Conservation (phyloP, 352 stramenopile species). For the Achlya hypogyna region DNA sequence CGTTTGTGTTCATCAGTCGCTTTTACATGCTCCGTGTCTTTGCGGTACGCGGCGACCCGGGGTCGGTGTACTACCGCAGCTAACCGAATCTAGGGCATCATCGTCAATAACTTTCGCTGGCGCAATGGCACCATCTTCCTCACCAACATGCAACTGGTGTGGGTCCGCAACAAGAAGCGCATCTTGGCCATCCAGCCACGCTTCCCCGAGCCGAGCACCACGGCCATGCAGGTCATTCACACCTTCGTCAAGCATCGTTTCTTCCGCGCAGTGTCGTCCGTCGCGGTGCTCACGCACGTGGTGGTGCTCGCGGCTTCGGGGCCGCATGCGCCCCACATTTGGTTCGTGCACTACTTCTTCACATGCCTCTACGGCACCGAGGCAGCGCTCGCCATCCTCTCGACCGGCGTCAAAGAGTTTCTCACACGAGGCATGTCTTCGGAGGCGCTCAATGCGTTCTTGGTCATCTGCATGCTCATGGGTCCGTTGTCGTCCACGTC, state of each 20-base stretch:
- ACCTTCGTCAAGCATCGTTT: slow-evolving; percentile 52
- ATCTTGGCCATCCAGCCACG: slow-evolving; percentile 60
- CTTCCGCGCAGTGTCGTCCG: slow-evolving; percentile 56
- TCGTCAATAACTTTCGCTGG: slow-evolving; percentile 82
- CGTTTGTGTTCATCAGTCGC: slow-evolving; percentile 64
- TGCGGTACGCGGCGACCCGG: slow-evolving; percentile 8
- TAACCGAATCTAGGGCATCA: slow-evolving; percentile 32
- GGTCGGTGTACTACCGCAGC: too few relatives aligned
- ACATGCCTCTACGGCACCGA: slow-evolving; percentile 69
- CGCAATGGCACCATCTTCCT: slow-evolving; percentile 75
- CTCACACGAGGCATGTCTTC: slow-evolving; percentile 26
- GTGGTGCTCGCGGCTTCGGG: slow-evolving; percentile 35
- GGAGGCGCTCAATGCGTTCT: slow-evolving; percentile 11
- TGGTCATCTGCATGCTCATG: slow-evolving; percentile 29
- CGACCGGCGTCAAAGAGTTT: slow-evolving; percentile 71
- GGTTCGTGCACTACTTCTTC: slow-evolving; percentile 75
- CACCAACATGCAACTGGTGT: slow-evolving; percentile 69
- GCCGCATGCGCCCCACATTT: slow-evolving; percentile 30
- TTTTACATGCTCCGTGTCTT: slow-evolving; percentile 49
- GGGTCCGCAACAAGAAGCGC: slow-evolving; percentile 54
- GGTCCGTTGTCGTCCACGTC: slow-evolving; percentile 30
- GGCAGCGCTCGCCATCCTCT: slow-evolving; percentile 51
- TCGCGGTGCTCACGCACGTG: slow-evolving; percentile 55
- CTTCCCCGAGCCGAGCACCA: slow-evolving; percentile 58
- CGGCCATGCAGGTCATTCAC: slow-evolving; percentile 45